Evolutionary conservation across 2,329 filamentous ascomycete genomes (phyloP).

Genomic region (Venturia aucupariae): DNA sequence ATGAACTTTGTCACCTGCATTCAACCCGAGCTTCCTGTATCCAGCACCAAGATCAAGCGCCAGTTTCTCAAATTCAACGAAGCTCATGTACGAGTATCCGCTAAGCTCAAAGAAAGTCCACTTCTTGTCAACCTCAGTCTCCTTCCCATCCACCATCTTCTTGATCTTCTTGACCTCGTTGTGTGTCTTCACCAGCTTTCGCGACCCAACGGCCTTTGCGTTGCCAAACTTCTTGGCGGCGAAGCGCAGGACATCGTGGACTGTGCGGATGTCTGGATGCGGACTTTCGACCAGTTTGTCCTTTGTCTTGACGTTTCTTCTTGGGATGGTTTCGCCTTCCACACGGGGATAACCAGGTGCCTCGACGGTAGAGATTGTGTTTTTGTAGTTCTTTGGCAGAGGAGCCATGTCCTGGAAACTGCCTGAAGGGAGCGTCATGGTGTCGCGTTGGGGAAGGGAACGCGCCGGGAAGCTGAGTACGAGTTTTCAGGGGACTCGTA

Average conservation of each 20-base stretch:
- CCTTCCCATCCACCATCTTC: constrained; percentile 75
- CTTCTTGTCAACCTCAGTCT: constrained; percentile 75
- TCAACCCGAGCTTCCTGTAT: constrained; percentile 64
- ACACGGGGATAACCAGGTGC: constrained; percentile 57
- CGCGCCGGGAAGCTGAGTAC: neutral
- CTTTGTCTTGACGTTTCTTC: constrained; percentile 62
- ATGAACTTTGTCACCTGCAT: constrained; percentile 60
- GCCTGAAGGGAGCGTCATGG: constrained; percentile 16
- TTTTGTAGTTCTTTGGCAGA: constrained; percentile 44
- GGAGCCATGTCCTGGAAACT: constrained; percentile 41
- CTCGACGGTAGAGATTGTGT: constrained; percentile 67
- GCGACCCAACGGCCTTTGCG: constrained; percentile 50
- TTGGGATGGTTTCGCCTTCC: constrained; percentile 75
- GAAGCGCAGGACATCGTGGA: constrained; percentile 68
- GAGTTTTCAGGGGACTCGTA: neutral
- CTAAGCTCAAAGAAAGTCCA: constrained; percentile 86
- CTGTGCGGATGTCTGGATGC: constrained; percentile 60
- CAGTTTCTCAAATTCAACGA: constrained; percentile 66
- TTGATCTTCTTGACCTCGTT: constrained; percentile 81
- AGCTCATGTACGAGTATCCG: constrained; percentile 65
- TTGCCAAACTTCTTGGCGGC: constrained; percentile 50
- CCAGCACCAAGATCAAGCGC: constrained; percentile 62
- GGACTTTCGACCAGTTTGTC: constrained; percentile 60
- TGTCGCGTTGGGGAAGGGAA: neutral
- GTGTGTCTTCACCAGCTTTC: constrained; percentile 68